Base-by-base conservation (phyloP, 2,329 filamentous ascomycete species). In the Sarocladium strictum region DNA sequence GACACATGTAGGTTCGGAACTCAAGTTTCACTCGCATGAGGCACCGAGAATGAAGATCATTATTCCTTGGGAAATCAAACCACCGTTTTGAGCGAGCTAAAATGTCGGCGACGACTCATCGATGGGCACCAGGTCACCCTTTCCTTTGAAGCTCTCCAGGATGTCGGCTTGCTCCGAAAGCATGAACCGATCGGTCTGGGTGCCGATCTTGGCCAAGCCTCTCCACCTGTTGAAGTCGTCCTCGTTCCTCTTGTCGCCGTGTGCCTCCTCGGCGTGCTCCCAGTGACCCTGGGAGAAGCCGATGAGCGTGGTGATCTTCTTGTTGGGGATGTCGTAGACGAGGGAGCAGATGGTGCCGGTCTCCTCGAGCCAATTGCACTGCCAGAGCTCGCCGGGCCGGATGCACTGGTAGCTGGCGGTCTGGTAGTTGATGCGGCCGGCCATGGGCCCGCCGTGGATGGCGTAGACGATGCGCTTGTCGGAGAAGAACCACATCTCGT, bases 401-500 rank as follows among this genome's bases (percentile, higher is more conserved):
- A 83, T 75, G 63, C 80, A 84, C 61, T 83, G 79, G 60, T 79
- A 83, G 1, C 74, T 76, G 12, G 72, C 77, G 1, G 73, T 71
- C 59, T 82, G 78, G 62, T 74, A 81, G 63, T 81, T 81, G 53
- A 68, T 66, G 2, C 77, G 72, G 2, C 78, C 78, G 0, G 75
- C 74, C 80, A 84, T 84, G 2, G 80, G 80, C 0, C 80, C 80
- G 3, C 80, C 79, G 58, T 83, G 79, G 54, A 84, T 84, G 23
- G 75, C 74, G 59, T 84, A 84, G 56, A 83, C 75, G 49, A 81
- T 74, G 3, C 78, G 73, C 54, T 73, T 66, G 17, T 74, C 66
- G n/a, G 74, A 79, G 60, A 77, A 78, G 65, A 82, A 82, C 80
- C 80, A 83, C 62, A 84, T 75, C 57, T 84, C 80, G 59, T 84